These are phyloP conservation scores for Mycocentrospora acerina DNA, from an alignment of 2,329 filamentous ascomycete species.

Conservation along the genomic window DNA sequence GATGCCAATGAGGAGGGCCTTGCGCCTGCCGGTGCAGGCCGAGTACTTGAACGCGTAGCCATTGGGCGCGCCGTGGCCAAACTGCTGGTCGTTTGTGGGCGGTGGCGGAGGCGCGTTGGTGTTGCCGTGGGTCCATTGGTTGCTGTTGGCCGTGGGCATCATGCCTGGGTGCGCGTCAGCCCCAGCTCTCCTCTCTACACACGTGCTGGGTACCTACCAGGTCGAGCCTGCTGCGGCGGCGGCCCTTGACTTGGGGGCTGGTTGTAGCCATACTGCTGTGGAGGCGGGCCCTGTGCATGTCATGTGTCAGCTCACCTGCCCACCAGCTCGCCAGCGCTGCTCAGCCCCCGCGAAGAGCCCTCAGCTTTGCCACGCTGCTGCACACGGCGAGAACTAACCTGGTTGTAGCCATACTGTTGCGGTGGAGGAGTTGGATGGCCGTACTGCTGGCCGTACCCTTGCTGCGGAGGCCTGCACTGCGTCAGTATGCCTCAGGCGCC, in stretches of 20 bases:
- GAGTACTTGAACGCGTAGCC: conserved; percentile 89
- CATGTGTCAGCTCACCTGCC: conserved; percentile 23
- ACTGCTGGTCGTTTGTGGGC: conserved; percentile 55
- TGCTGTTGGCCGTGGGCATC: conserved; percentile 52
- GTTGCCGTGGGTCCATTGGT: conserved; percentile 53
- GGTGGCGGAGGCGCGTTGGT: conserved; percentile 65
- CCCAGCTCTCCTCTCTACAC: conserved; percentile 2
- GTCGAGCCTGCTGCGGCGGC: conserved; percentile 22
- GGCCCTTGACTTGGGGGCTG: conserved; percentile 24
- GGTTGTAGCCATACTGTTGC: conserved; percentile 47
- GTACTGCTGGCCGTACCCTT: conserved; percentile 45
- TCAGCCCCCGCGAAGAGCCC: no score
- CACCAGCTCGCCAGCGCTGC: no score
- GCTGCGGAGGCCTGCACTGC: conserved; percentile 28
- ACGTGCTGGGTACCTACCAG: conserved; percentile 13
- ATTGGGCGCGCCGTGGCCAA: conserved; percentile 71
- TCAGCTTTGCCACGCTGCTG: background rate
- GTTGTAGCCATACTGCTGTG: conserved; percentile 34
- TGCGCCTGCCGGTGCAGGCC: conserved; percentile 82
- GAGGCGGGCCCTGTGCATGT: conserved; percentile 33
- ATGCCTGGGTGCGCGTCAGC: conserved; percentile 46
- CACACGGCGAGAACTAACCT: conserved; percentile 30
- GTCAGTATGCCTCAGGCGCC: conserved; percentile 15
- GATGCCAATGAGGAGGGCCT: conserved; percentile 89
- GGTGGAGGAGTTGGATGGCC: conserved; percentile 44